Percentiles rank a stretch among this genome's conserved stretches.
Conservation (phyloP, 2,329 filamentous ascomycete species). For the Torrubiella hemipterigena region DNA sequence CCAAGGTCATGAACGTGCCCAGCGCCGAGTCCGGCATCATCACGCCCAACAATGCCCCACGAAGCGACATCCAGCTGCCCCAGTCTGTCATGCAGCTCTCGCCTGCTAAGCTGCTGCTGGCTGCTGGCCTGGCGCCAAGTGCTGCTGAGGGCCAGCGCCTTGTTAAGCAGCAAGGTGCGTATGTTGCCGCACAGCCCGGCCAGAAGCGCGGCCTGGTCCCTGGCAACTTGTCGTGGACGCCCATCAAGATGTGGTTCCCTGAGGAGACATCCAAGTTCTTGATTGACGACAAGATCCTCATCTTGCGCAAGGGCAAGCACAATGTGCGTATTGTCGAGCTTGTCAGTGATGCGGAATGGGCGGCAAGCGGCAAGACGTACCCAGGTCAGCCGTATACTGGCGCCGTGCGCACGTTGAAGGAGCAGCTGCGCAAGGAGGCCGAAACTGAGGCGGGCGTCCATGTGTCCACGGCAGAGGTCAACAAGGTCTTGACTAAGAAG, state of each 20-base stretch:
- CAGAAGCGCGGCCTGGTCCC: constrained; percentile 29
- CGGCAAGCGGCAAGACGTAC: constrained; percentile 34
- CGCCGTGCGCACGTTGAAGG: constrained; percentile 28
- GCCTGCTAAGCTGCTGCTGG: constrained; percentile 47
- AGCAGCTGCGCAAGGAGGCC: constrained; percentile 23
- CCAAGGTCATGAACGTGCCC: constrained; percentile 17
- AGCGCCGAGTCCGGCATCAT: constrained; percentile 16
- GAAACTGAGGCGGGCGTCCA: constrained; percentile 16
- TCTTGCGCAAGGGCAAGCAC: constrained; percentile 52
- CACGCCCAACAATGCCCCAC: constrained; percentile 34
- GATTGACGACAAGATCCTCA: constrained; percentile 45
- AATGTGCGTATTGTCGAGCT: constrained; percentile 50
- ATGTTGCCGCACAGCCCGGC: constrained; percentile 43
- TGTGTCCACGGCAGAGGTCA: constrained; percentile 15
- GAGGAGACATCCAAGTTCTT: constrained; percentile 47
- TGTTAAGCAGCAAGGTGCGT: constrained; percentile 41
- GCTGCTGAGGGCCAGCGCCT: constrained; percentile 47
- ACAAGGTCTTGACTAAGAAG: constrained; percentile 9
- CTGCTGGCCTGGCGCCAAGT: constrained; percentile 45
- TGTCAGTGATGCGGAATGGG: constrained; percentile 43
- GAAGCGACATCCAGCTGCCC: constrained; percentile 47
- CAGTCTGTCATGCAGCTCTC: constrained; percentile 41
- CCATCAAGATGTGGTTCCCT: constrained; percentile 46
- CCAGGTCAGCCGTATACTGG: constrained; percentile 41
- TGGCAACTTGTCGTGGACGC: constrained; percentile 46